Evolutionary conservation across 179 eudicot species (phyloP).

Genomic region (Gypsophila paniculata): DNA sequence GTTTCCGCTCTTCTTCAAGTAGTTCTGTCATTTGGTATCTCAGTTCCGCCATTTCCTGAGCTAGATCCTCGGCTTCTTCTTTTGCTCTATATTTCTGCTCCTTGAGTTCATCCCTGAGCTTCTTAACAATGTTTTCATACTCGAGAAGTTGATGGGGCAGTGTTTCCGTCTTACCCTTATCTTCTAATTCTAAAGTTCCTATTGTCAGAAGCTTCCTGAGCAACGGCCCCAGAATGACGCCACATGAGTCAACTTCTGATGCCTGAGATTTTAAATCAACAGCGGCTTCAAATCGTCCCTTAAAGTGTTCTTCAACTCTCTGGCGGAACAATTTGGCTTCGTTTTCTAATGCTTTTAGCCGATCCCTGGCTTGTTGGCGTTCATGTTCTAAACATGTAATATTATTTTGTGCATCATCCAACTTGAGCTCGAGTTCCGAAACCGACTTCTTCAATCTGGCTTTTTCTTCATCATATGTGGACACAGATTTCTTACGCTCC

Average conservation of each 20-base stretch:
- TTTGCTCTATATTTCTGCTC: conserved; percentile 61
- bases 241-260: conserved; percentile 24
- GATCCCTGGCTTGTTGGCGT: conserved; percentile 38
- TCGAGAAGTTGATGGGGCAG: conserved; percentile 37
- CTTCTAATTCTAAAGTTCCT: conserved; percentile 30
- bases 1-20: conserved; percentile 81
- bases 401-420: conserved; percentile 32
- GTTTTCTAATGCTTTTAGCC: conserved; percentile 34
- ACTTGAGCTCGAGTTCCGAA: conserved; percentile 36
- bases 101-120: conserved; percentile 62
- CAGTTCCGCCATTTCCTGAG: conserved; percentile 94
- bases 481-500: conserved; percentile 39
- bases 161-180: conserved; percentile 25
- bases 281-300: conserved; percentile 12
- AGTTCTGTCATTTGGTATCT: conserved; percentile 62
- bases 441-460: conserved; percentile 30
- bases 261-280: not conserved
- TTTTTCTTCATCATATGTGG: conserved; percentile 38
- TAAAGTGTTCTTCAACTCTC: conserved; percentile 38
- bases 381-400: conserved; percentile 41
- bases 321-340: conserved; percentile 29
- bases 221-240: conserved; percentile 35
- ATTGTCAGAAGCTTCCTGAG: conserved; percentile 29
- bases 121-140: conserved; percentile 45
- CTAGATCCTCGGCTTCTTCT: conserved; percentile 77